Base-by-base conservation (phyloP, 2,329 filamentous ascomycete species). In the Atkinsonella hypoxylon region DNA sequence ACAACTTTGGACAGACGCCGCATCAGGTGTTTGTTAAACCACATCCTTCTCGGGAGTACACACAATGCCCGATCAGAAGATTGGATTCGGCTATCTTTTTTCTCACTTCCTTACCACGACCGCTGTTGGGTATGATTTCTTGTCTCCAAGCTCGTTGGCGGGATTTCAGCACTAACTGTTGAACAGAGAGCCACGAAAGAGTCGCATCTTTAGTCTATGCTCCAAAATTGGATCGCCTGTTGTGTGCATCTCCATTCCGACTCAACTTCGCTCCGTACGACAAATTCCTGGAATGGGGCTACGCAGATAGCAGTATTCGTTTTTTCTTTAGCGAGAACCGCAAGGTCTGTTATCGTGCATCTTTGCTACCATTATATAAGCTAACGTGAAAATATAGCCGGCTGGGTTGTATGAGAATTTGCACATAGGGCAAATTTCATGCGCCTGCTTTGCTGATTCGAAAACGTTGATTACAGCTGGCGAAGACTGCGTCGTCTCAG, bases 1-100 rank as follows among this genome's bases (percentile, higher is more conserved):
- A 98, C 67, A 97, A 97, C 59, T 98, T 98, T 66, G 93, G 93
- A 0, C 93, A 98, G 65, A 98, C 94, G 1, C 93, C 94, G 1
- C 87, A 94, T 59, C 94, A 98, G 64, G 85, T 97, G 15, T 98
- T 97, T 64, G 79, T 81, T 43, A 84, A 85, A 52, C 76, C 85
- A 12, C 93, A 98, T 65, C 83, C 86, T 3, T 70, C 78, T n/a
- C 79, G 85, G 13, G 89, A 95, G 56, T 78, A 86, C 51, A 68
- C 77, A 4, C 73, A 79, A 20, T 78, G 82, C 50, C 82, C 81
- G 5, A 71, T 77, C 3, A 81, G 79, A 51, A 79, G 88, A 51
- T 73, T 98, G 0, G 91, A 98, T 64, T 85, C 81, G 0, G 78
- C 84, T 0, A 82, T 88, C 1, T 83, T 88, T 57, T 83, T 82